Base-by-base conservation (phyloP, 2,329 filamentous ascomycete species). In the Penicillium sp. region DNA sequence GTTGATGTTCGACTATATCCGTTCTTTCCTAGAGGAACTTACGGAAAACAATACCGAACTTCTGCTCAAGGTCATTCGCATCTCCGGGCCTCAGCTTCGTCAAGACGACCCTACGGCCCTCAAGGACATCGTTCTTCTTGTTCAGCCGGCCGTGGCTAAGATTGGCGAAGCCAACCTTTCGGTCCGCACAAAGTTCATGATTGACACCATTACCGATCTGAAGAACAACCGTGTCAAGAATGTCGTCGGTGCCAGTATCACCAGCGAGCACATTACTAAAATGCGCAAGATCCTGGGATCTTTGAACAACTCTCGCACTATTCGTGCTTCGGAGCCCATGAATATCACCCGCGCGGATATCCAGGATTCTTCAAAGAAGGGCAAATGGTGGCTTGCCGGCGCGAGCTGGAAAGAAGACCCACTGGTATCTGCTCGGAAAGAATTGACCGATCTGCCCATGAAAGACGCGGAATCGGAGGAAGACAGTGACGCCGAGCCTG, bases 341-440 rank as follows among this genome's bases (percentile, higher is more conserved):
- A 87, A 91, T 9, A 88, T 97, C 56, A 87, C 90, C 11, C 81
- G 97, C 4, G 81, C 84, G 37, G 95, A 99, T 68, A 91, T 99
- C 51, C 87, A 87, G 61, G 86, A 93, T 60, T 88, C 89, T 0
- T 90, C 93, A 42, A 93, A 90, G 71, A 90, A 88, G 70, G 95
- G 95, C 1, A 97, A 96, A 78, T 99, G 95, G 95, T 99, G 95
- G 95, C 85, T 98, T 21, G 91, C 98, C 5, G 95, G 95, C 51
- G 93, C 95, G n/a, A 96, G 92, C 74, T 97, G 93, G 85, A 80
- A 79, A 42, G 75, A 78, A 55, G 72, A 77, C 44, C 72, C 73
- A 19, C 70, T 79, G 1, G 68, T 73, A 14, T 65, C 69, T 29
- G 72, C 72, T 4, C 68, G 70, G 19, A 67, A 72, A 53, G 72